Evolutionary conservation across 2,329 filamentous ascomycete species (phyloP).

Genomic region (Myotisia sp.): DNA sequence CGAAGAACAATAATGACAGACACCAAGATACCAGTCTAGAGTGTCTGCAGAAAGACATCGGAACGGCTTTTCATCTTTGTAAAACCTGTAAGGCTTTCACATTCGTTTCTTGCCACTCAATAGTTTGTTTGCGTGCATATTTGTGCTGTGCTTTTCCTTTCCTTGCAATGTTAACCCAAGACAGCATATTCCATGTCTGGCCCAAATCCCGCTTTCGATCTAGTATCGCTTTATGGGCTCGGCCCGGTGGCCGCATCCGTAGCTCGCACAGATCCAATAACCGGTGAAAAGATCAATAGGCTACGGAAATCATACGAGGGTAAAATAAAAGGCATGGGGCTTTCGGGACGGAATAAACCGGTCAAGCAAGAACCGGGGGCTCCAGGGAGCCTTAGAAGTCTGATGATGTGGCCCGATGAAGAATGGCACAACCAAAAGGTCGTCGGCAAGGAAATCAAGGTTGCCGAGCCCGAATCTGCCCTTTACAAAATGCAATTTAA

Average conservation of each 20-base stretch:
- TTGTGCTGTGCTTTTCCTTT: slow-evolving; percentile 17
- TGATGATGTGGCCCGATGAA: slow-evolving; percentile 37
- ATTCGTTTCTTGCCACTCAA: slow-evolving; percentile 19
- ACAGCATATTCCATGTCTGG: slow-evolving; percentile 36
- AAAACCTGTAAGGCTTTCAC: slow-evolving; percentile 35
- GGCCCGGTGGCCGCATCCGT: slow-evolving; percentile 43
- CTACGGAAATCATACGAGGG: slow-evolving; percentile 43
- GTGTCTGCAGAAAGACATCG: slow-evolving; percentile 33
- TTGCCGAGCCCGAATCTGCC: slow-evolving; percentile 28
- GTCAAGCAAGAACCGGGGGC: slow-evolving; percentile 30
- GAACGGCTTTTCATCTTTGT: slow-evolving; percentile 35
- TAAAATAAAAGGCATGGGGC: slow-evolving; percentile 33
- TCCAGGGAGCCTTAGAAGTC: slow-evolving; percentile 25
- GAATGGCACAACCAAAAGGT: slow-evolving; percentile 39
- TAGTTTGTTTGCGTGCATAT: slow-evolving; percentile 13
- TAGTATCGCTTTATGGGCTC: slow-evolving; percentile 46
- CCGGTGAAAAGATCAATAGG: slow-evolving; percentile 52
- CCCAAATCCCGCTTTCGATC: slow-evolving; percentile 44
- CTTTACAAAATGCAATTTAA: slow-evolving; percentile 28
- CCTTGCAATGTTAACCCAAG: slow-evolving; percentile 31
- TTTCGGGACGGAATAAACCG: slow-evolving; percentile 36
- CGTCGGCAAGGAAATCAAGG: slow-evolving; percentile 32
- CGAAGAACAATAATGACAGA: slow-evolving; percentile 13
- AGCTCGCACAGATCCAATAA: slow-evolving; percentile 44
- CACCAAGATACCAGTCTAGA: slow-evolving; percentile 23